Evolutionary conservation across 495 filamentous ascomycete genomes (phyloP), one percentile per base, ranked within the genome.

Genomic region (Daldinia grandis): DNA sequence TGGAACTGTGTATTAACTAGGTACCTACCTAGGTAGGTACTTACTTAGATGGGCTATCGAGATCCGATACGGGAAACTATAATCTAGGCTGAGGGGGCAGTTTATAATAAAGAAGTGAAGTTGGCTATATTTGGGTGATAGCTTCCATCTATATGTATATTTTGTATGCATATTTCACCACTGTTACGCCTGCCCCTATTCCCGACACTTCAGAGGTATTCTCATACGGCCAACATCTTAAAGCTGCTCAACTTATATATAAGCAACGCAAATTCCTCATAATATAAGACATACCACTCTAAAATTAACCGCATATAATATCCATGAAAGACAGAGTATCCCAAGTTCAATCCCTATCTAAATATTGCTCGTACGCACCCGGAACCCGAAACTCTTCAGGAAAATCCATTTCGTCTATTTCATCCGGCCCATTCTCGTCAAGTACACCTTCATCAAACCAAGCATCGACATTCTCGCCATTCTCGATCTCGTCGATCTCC

Each of bases 401-500:
- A 8, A 56, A 54, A 35, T 35, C 53, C 15, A 19, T 6, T n/a
- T 37, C 49, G 28, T 35, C 53, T 9, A 19, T 6, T n/a, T 37
- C 49, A 4, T 68, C 50, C 1, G 28, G 37, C 21, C 30, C 27
- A 40, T 21, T 4, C 6, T 57, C 66, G 15, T 79, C 75, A 3
- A 72, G 57, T 4, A 14, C 33, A 3, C 56, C 70, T 15, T 75
- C 74, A 9, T 72, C 69, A 19, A 69, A 66, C 66, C 71, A 72
- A 47, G 70, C 76, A 31, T 76, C 76, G 21, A 76, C 60, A 28
- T 77, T 72, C 30, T 66, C 73, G 0, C 68, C 75, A 15, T 58
- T 75, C 49, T 79, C 81, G n/a, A 79, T 74, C 61, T 80, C 82
- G 10, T 72, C 58, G 14, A 49, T 14, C 62, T 82, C 78, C 58